A percentile compares a stretch with the other conserved stretches of the same genome.
phyloP scores from a whole-genome alignment of 2,329 filamentous ascomycete species.

The Akanthomyces muscarius region DNA sequence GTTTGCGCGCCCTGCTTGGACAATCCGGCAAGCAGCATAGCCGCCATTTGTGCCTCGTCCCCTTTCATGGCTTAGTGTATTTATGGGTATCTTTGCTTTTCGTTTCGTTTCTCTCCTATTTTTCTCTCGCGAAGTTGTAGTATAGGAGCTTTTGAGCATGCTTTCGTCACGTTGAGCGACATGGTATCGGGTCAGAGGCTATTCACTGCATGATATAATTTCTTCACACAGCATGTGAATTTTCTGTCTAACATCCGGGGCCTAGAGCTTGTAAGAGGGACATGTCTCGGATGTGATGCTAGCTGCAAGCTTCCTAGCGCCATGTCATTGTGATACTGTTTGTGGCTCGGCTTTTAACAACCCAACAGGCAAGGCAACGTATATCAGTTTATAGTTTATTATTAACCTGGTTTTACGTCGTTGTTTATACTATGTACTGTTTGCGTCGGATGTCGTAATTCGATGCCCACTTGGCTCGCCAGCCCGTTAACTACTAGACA shows the following conservation, averaged over 20 bases:
- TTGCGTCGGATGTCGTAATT: no score
- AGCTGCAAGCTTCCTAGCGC: neutral
- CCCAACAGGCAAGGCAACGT: neutral
- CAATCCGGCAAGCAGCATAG: neutral
- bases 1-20: neutral
- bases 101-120: no score
- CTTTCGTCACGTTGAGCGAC: neutral
- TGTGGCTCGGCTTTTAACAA: neutral
- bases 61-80: no score
- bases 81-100: neutral
- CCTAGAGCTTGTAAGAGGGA: neutral
- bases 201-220: neutral
- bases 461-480: no score
- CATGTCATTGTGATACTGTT: neutral
- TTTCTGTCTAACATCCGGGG: neutral
- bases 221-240: neutral
- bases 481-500: neutral
- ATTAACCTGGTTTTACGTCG: no score
- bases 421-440: no score
- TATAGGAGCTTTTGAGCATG: no score
- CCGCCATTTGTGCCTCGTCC: neutral
- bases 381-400: neutral
- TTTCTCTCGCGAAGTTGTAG: no score
- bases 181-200: neutral
- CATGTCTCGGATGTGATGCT: neutral